Conservation (phyloP, 2,329 filamentous ascomycete genomes). For the Aureobasidium subglaciale region DNA sequence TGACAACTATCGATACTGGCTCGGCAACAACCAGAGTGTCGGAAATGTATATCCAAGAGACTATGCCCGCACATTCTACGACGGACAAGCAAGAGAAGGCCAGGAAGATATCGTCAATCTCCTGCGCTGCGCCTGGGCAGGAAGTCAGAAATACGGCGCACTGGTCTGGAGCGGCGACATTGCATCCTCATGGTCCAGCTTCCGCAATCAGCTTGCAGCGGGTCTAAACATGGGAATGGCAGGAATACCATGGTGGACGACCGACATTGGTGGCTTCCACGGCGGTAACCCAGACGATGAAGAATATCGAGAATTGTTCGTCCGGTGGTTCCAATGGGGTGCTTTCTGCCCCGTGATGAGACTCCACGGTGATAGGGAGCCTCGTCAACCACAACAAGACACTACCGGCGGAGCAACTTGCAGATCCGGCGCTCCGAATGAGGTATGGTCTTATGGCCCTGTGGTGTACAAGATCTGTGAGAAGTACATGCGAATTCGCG, state of each 20-base stretch:
- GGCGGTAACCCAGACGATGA: slow-evolving; percentile 52
- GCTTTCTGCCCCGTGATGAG: slow-evolving; percentile 62
- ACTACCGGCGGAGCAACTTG: slow-evolving; percentile 32
- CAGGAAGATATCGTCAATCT: slow-evolving; percentile 55
- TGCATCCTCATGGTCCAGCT: slow-evolving; percentile 54
- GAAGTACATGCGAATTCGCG: slow-evolving; percentile 52
- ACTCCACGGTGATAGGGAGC: slow-evolving; percentile 59
- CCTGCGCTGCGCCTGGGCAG: slow-evolving; percentile 50
- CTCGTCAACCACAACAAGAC: slow-evolving; percentile 42
- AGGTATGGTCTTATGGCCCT: slow-evolving; percentile 60
- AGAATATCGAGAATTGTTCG: slow-evolving; percentile 55
- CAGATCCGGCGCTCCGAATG: slow-evolving; percentile 48
- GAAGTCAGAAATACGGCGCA: slow-evolving; percentile 56
- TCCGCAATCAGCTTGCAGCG: slow-evolving; percentile 55
- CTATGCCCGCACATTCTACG: slow-evolving; percentile 54
- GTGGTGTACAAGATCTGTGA: slow-evolving; percentile 54
- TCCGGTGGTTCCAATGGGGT: slow-evolving; percentile 64
- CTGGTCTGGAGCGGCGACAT: slow-evolving; percentile 64
- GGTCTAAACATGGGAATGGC: slow-evolving; percentile 60
- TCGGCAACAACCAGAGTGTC: slow-evolving; percentile 47
- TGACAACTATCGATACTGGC: slow-evolving; percentile 57
- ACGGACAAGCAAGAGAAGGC: slow-evolving; percentile 48
- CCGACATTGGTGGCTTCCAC: slow-evolving; percentile 64
- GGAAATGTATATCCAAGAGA: slow-evolving; percentile 56
- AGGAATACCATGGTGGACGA: slow-evolving; percentile 63